Evolutionary conservation across 1,284 basidiomycete genomes (phyloP).

Genomic region (Trichosporon sp.): DNA sequence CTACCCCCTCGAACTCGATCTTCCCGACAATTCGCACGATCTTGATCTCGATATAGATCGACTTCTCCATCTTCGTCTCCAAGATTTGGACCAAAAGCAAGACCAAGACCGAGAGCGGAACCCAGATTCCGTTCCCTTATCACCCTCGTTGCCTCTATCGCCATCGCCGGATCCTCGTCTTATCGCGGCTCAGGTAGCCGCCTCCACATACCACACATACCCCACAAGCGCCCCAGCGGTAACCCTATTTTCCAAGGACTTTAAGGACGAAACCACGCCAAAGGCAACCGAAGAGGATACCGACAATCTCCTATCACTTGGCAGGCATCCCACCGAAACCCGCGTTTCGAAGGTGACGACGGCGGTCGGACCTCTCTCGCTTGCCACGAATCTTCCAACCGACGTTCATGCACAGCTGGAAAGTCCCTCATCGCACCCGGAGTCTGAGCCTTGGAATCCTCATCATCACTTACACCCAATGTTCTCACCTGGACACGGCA

Average conservation of each 20-base stretch:
- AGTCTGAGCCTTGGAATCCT: not conserved
- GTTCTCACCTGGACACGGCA: not conserved
- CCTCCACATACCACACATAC: not conserved
- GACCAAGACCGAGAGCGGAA: no score
- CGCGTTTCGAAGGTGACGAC: not conserved
- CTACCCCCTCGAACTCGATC: not conserved
- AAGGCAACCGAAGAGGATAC: not conserved
- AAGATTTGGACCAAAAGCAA: not conserved
- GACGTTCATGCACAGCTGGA: not conserved
- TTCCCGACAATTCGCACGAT: no score
- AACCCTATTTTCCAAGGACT: not conserved
- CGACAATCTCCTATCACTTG: not conserved
- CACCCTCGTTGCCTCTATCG: not conserved
- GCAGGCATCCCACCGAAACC: not conserved
- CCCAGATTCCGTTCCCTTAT: no score
- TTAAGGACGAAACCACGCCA: not conserved
- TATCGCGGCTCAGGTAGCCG: not conserved
- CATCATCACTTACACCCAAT: not conserved
- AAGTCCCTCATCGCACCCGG: not conserved
- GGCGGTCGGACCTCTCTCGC: not conserved
- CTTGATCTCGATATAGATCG: no score
- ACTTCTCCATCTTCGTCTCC: not conserved
- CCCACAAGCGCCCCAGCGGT: not conserved
- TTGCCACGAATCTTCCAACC: not conserved
- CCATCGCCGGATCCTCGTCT: not conserved